phyloP scores from a whole-genome alignment of 352 stramenopile genomes.

The Globisporangium lucens region DNA sequence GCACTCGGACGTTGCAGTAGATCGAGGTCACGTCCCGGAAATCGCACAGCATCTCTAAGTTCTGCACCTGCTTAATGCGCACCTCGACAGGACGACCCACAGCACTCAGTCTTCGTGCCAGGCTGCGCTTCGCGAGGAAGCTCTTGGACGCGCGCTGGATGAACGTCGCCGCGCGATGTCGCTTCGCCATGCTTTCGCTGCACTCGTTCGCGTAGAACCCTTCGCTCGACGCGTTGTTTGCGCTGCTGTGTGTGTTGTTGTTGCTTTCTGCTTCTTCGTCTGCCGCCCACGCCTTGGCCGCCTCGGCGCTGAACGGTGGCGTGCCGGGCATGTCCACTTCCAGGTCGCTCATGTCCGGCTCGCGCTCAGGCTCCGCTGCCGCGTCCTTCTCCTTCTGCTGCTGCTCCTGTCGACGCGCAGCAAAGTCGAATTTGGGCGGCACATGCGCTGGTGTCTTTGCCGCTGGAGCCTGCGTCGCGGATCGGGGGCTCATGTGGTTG shows the following conservation, averaged over 20 bases:
- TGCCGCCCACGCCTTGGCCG: slow-evolving; percentile 30
- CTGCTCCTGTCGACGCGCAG: neutral
- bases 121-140: slow-evolving; percentile 31
- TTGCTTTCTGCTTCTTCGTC: slow-evolving; percentile 9
- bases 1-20: slow-evolving; percentile 75
- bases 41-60: slow-evolving; percentile 74
- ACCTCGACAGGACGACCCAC: slow-evolving; percentile 64
- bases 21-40: slow-evolving; percentile 63
- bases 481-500: slow-evolving; percentile 4
- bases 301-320: slow-evolving; percentile 46
- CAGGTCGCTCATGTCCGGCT: slow-evolving; percentile 26
- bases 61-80: slow-evolving; percentile 35
- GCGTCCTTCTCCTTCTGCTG: slow-evolving; percentile 1
- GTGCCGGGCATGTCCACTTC: slow-evolving; percentile 56
- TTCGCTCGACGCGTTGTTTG: slow-evolving; percentile 13
- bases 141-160: slow-evolving; percentile 35
- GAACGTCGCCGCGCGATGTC: slow-evolving; percentile 30
- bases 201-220: slow-evolving; percentile 23
- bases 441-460: slow-evolving; percentile 8
- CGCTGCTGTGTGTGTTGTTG: slow-evolving; percentile 16
- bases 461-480: neutral
- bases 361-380: slow-evolving; percentile 18
- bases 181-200: slow-evolving; percentile 28
- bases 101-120: slow-evolving; percentile 47
- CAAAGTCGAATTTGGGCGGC: slow-evolving; percentile 9